These are phyloP conservation scores for Monosporascus sp. DNA, from an alignment of 2,329 filamentous ascomycete genomes.

Conservation along the genomic window DNA sequence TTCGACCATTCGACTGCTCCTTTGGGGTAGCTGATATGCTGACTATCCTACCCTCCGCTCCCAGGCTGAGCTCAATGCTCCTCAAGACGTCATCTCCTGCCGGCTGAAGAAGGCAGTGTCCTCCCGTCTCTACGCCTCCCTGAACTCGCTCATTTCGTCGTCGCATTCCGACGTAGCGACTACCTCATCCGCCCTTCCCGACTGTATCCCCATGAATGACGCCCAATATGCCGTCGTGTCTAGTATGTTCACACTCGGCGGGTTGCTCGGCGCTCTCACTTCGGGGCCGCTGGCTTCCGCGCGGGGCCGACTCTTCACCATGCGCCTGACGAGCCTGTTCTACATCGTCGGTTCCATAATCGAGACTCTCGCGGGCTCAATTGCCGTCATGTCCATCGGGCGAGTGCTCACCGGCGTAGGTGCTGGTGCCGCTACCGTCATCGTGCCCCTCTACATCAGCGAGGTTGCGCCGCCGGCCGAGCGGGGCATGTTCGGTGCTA, in stretches of 20 bases:
- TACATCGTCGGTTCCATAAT: slow-evolving; percentile 71
- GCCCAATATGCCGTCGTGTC: slow-evolving; percentile 80
- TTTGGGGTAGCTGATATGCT: not conserved
- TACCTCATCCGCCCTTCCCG: slow-evolving; percentile 42
- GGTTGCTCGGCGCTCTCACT: slow-evolving; percentile 73
- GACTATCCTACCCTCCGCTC: not conserved
- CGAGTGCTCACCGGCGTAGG: slow-evolving; percentile 77
- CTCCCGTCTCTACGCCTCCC: slow-evolving; percentile 21
- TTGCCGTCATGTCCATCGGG: slow-evolving; percentile 65
- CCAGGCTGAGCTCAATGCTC: slow-evolving; percentile 90
- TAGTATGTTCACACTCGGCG: slow-evolving; percentile 87
- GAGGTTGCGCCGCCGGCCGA: slow-evolving; percentile 75
- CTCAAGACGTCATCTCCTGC: slow-evolving; percentile 90
- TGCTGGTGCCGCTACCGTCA: slow-evolving; percentile 83
- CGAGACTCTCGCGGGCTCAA: slow-evolving; percentile 65
- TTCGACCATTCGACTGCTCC: too few relatives aligned
- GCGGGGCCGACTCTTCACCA: slow-evolving; percentile 68
- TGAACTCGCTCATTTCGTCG: slow-evolving; percentile 22
- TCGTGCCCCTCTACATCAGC: slow-evolving; percentile 90
- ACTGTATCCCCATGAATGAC: slow-evolving; percentile 85
- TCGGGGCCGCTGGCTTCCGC: slow-evolving; percentile 74
- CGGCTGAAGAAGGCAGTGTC: slow-evolving; percentile 50
- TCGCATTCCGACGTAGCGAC: slow-evolving; percentile 14
- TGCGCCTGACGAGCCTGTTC: slow-evolving; percentile 71
- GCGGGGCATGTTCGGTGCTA: slow-evolving; percentile 72